phyloP scores from a whole-genome alignment of 2,329 filamentous ascomycete species.

The Fusarium sp. region DNA sequence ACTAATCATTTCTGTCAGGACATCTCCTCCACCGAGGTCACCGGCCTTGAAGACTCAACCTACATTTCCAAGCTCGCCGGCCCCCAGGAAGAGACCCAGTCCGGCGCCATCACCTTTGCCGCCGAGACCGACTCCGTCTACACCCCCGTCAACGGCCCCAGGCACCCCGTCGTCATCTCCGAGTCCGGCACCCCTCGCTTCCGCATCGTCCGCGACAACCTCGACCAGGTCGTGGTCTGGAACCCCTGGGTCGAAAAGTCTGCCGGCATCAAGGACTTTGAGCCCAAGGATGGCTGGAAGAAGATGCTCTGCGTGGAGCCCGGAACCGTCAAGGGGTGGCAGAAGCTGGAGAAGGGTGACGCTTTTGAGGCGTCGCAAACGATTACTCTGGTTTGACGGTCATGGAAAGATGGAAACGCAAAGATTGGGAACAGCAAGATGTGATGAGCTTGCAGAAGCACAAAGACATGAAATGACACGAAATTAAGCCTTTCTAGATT shows the following conservation, averaged over 20 bases:
- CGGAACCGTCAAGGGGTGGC: constrained; percentile 84
- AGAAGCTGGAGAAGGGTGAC: constrained; percentile 84
- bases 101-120: constrained; percentile 74
- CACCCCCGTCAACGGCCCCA: constrained; percentile 73
- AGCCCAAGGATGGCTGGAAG: constrained; percentile 89
- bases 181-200: constrained; percentile 75
- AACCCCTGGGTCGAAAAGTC: constrained; percentile 95
- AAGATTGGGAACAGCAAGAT: constrained; percentile 24
- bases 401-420: not conserved
- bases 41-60: constrained; percentile 79
- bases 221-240: constrained; percentile 93
- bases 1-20: constrained; percentile 67
- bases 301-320: constrained; percentile 96
- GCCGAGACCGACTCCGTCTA: constrained; percentile 92
- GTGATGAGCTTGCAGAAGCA: constrained; percentile 29
- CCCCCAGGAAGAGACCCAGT: constrained; percentile 74
- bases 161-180: constrained; percentile 67
- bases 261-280: constrained; percentile 85
- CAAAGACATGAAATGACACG: constrained; percentile 35
- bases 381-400: constrained; percentile 55
- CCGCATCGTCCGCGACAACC: constrained; percentile 83
- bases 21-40: constrained; percentile 78
- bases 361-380: constrained; percentile 73
- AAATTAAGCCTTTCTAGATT: constrained; percentile 21
- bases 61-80: constrained; percentile 89